Base-by-base conservation (phyloP, 306 rosid genomes). In the Cyamopsis tetragonoloba region DNA sequence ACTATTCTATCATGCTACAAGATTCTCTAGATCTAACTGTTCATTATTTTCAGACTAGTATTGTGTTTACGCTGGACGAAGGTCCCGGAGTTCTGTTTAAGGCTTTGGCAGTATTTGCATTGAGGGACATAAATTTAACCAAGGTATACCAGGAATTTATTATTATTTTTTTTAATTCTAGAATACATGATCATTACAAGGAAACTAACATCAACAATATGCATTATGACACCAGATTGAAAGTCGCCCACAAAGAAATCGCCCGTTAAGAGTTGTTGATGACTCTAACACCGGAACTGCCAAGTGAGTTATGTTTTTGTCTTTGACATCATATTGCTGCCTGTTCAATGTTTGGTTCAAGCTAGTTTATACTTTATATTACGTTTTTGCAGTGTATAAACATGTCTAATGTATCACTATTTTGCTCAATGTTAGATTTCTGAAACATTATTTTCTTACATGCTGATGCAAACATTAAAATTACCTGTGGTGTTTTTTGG, bases 181-280 rank as follows among this genome's bases (percentile, higher is more conserved):
- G 28, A 18, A 68, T 72, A 14, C 22, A 44, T 43, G 54, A 11
- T 44, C 49, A 41, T 55, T 54, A 31, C 63, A 39, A 43, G 38
- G 51, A 37, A 23, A 37, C 46, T 69, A 32, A 64, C 5, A 13
- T 2, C 13, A 20, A 64, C 5, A 13, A 3, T 18, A 20, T 70
- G 8, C 38, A 48, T 55, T 70, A 3, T 66, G 78, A 61, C 62
- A 64, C 73, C 79, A 83, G 88, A 83, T 83, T 70, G 88, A 77
- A 83, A 83, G 85, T 72, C 83, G 88, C 6, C 85, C 88, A 15
- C 88, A 83, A 68, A 73, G 83, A 74, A 80, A 83, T 24, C 66
- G 82, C 23, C 87, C 87, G 26, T 31, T 83, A 48, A 80, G 88
- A 77, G 85, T 83, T 35, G 88, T 83, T 44, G 85, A 83, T 66